Base-by-base conservation (phyloP, 176 grass and related monocot genomes). In the Juncus inflexus region DNA sequence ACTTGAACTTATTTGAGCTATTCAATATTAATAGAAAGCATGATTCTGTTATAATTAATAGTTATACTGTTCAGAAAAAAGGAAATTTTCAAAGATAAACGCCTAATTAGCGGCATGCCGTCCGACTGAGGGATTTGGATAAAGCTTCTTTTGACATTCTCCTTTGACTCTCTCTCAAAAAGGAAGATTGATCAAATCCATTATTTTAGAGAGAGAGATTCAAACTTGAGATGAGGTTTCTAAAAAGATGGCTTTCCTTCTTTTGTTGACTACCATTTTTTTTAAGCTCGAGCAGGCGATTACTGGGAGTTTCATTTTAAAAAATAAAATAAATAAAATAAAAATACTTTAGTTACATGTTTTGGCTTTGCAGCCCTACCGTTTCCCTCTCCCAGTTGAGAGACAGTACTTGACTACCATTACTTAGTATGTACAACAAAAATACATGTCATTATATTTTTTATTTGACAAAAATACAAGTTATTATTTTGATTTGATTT, bases 131-230 rank as follows among this genome's bases (percentile, higher is more conserved):
- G 52, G n/a, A 37, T 52, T 67, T 37, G 55, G n/a, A 9, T 69
- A 5, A 28, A 28, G 19, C 62, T 28, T 7, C 65, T 13, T 65
- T 54, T 69, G 66, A 69, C 66, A 4, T 12, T 45, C 37, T 35
- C 15, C 8, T 54, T 3, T 14, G 50, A 10, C 51, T 69, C 12
- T 10, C 35, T 55, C 50, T 55, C 66, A 69, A 15, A 6, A 55
- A 55, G 19, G 19, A 28, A 55, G 49, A 45, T 69, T 13, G 35
- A 56, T 40, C 51, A 69, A 69, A 69, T 50, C 42, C 63, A 66
- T 66, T 10, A 36, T 39, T 37, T 52, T 57, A 53, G 65, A 69
- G 35, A 69, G 65, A 55, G 65, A 69, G 37, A 68, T 69, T 13
- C 50, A 69, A 38, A 69, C 50, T 69, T 69, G 65, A 69, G 19